phyloP scores from a whole-genome alignment of 805 yeast species.

The Myxozyma melibiosi region DNA sequence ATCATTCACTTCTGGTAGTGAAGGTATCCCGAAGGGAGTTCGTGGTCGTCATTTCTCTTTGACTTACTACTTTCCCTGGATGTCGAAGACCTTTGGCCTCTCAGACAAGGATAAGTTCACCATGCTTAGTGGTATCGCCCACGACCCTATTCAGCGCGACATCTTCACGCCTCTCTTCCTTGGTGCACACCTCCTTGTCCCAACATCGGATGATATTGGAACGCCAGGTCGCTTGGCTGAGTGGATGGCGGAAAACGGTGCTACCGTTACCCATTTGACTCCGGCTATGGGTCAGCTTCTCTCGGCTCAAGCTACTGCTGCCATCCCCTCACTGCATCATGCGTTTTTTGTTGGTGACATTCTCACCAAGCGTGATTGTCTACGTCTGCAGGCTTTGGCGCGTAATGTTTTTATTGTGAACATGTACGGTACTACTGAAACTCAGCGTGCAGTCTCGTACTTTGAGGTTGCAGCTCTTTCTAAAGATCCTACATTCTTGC shows the following conservation, averaged over 20 bases:
- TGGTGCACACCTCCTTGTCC: slow-evolving; percentile 91
- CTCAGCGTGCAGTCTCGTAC: slow-evolving; percentile 96
- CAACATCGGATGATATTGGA: slow-evolving; percentile 96
- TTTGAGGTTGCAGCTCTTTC: slow-evolving; percentile 80
- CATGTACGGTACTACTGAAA: slow-evolving; percentile 99
- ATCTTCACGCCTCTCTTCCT: slow-evolving; percentile 96
- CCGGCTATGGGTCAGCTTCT: slow-evolving; percentile 99
- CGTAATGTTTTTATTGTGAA: slow-evolving; percentile 87
- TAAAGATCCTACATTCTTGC: slow-evolving; percentile 70
- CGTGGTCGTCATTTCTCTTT: slow-evolving; percentile 95
- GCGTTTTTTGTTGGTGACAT: slow-evolving; percentile 99
- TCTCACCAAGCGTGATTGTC: slow-evolving; percentile 94
- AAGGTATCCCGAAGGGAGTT: slow-evolving; percentile 98
- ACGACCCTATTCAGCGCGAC: slow-evolving; percentile 98
- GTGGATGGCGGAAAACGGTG: slow-evolving; percentile 91
- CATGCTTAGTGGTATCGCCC: slow-evolving; percentile 98
- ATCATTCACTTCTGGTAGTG: slow-evolving; percentile 96
- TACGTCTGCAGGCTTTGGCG: slow-evolving; percentile 88
- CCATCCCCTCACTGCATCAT: slow-evolving; percentile 83
- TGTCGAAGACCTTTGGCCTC: slow-evolving; percentile 82
- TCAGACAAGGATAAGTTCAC: slow-evolving; percentile 85
- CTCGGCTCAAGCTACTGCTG: slow-evolving; percentile 91
- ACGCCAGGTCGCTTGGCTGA: slow-evolving; percentile 97
- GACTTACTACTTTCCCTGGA: slow-evolving; percentile 99
- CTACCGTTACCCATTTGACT: slow-evolving; percentile 95